Percentiles rank a stretch among this genome's conserved stretches.
Evolutionary conservation across 331 rosid genomes (phyloP).

Genomic region (Telfairia occidentalis): DNA sequence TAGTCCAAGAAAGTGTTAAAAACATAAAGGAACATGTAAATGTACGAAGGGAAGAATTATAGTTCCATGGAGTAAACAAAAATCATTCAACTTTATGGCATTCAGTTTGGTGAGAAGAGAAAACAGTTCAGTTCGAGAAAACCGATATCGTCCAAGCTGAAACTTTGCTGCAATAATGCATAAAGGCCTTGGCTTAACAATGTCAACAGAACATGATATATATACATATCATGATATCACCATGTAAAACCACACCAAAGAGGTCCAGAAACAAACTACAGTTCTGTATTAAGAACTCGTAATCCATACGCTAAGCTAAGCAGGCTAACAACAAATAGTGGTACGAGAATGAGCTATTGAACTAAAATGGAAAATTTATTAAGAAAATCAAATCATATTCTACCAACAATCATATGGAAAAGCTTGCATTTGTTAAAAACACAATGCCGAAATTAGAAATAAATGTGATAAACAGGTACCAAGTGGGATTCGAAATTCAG

Average conservation of each 20-base stretch:
- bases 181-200: neutral
- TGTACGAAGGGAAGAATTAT: neutral
- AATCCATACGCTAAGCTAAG: neutral
- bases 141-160: neutral
- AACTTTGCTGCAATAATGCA: neutral
- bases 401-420: neutral
- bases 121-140: neutral
- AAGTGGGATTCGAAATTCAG: conserved; percentile 21
- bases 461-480: conserved; percentile 21
- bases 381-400: neutral
- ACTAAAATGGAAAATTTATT: neutral
- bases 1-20: neutral
- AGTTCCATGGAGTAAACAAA: neutral
- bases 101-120: neutral
- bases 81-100: neutral
- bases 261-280: neutral
- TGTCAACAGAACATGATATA: neutral
- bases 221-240: no score
- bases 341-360: neutral
- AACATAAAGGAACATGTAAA: neutral
- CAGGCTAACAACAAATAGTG: neutral
- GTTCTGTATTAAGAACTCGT: neutral
- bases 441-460: neutral
- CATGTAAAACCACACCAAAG: neutral
- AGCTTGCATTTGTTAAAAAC: neutral